Conservation (phyloP, 805 yeast genomes). For the Clavispora vitiphila region DNA sequence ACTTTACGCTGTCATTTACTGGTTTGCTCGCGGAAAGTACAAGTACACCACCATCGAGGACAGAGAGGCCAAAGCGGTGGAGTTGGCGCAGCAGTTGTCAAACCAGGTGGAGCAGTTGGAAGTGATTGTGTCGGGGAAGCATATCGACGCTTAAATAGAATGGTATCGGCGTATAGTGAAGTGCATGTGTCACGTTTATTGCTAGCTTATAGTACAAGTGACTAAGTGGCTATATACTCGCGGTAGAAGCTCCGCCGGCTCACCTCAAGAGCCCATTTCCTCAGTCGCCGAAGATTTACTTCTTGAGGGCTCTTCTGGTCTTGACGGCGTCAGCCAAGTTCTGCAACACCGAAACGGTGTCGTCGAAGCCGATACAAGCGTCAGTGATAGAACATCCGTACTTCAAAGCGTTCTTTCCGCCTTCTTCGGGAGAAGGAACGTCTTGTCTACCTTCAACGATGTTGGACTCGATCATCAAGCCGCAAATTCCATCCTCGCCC, state of each 20-base stretch:
- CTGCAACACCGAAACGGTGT: conserved; percentile 75
- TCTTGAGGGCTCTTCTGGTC: conserved; percentile 53
- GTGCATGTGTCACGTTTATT: too few relatives aligned
- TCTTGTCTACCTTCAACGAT: conserved; percentile 88
- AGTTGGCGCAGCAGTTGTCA: conserved; percentile 21
- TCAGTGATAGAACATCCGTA: conserved; percentile 97
- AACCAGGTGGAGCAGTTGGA: conserved; percentile 21
- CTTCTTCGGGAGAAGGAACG: conserved; percentile 53
- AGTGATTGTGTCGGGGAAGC: conserved; percentile 1
- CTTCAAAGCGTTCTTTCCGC: conserved; percentile 53
- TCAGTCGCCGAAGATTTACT: background rate
- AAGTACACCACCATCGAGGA: conserved; percentile 18
- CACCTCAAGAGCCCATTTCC: background rate
- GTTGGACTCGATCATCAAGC: conserved; percentile 94
- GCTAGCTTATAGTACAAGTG: background rate
- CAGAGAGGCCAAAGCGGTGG: conserved; percentile 17
- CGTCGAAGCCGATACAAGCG: conserved; percentile 91
- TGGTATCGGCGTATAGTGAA: too few relatives aligned
- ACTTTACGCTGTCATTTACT: conserved; percentile 43
- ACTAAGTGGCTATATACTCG: background rate
- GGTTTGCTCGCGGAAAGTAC: conserved; percentile 40
- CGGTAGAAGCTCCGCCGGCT: background rate
- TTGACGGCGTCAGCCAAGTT: conserved; percentile 80
- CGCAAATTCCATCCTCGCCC: conserved; percentile 80
- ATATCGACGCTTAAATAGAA: background rate